Conservation (phyloP, 805 yeast species). For the Hanseniaspora occidentalis region DNA sequence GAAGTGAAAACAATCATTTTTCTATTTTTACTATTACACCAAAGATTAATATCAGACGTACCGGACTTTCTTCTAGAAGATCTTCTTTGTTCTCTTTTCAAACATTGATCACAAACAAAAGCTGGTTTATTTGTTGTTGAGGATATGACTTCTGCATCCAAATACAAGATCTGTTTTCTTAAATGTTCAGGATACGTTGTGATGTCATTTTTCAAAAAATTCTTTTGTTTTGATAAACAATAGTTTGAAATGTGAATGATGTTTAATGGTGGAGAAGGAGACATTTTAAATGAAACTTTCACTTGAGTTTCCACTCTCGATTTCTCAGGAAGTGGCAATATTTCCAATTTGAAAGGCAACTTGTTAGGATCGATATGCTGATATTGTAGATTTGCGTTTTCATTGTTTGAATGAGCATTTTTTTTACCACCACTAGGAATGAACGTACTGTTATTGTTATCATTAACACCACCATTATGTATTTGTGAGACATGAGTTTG, state of each 20-base stretch:
- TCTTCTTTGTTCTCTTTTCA: slow-evolving; percentile 85
- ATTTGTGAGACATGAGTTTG: background rate
- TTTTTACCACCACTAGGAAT: no score
- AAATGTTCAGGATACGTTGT: slow-evolving; percentile 32
- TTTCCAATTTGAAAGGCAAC: slow-evolving; percentile 34
- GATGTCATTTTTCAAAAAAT: slow-evolving; percentile 43
- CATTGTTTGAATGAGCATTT: slow-evolving; percentile 15
- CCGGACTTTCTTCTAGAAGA: slow-evolving; percentile 86
- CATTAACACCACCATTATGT: slow-evolving; percentile 17
- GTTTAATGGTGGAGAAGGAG: slow-evolving; percentile 67
- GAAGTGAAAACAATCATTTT: slow-evolving; percentile 87
- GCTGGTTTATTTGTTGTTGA: slow-evolving; percentile 43
- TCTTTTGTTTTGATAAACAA: slow-evolving; percentile 75
- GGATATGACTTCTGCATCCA: slow-evolving; percentile 74
- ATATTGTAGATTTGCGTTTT: slow-evolving; percentile 18
- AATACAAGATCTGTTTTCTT: slow-evolving; percentile 41
- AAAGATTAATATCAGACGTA: slow-evolving; percentile 60
- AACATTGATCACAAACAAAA: slow-evolving; percentile 76
- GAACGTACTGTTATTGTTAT: slow-evolving; percentile 12
- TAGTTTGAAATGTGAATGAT: slow-evolving; percentile 76
- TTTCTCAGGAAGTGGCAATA: slow-evolving; percentile 58
- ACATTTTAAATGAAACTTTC: slow-evolving; percentile 52
- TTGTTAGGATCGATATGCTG: slow-evolving; percentile 15
- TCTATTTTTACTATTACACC: slow-evolving; percentile 62
- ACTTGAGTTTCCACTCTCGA: slow-evolving; percentile 96